Percentiles rank a stretch among this genome's conserved stretches.
Evolutionary conservation across 495 filamentous ascomycete species (phyloP).

Genomic region (Thermothielavioides terrestris): DNA sequence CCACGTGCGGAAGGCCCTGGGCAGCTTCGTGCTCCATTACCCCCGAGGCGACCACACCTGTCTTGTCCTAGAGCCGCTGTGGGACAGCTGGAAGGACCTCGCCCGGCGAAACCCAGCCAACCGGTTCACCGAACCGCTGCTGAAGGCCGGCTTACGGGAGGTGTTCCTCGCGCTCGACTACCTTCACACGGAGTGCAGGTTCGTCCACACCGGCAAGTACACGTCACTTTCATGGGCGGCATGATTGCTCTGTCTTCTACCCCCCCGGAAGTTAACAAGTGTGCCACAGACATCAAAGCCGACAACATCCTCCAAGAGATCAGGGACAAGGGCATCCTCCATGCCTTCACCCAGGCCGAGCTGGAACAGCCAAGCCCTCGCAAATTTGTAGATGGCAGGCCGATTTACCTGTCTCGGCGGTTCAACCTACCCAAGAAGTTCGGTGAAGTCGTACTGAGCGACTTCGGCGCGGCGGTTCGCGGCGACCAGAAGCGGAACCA

Average conservation of each 20-base stretch:
- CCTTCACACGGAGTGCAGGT: constrained; percentile 32
- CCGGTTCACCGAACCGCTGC: constrained; percentile 22
- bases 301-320: constrained; percentile 30
- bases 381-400: constrained; percentile 26
- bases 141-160: constrained; percentile 26
- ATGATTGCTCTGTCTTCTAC: background rate
- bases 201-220: constrained; percentile 38
- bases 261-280: too few relatives aligned
- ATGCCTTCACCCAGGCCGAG: constrained; percentile 24
- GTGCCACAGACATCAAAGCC: constrained; percentile 22
- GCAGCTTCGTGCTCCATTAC: constrained; percentile 32
- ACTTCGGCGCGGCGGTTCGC: constrained; percentile 38
- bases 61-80: constrained; percentile 36
- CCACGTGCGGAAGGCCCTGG: constrained; percentile 31
- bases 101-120: constrained; percentile 22
- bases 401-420: constrained; percentile 25
- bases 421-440: constrained; percentile 19
- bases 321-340: constrained; percentile 11
- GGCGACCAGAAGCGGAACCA: constrained; percentile 19
- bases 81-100: constrained; percentile 24
- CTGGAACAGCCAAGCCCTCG: constrained; percentile 20
- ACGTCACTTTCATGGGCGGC: constrained; percentile 31
- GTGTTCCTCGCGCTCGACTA: constrained; percentile 36
- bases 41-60: constrained; percentile 33
- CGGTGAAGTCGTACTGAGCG: constrained; percentile 30